phyloP scores from a whole-genome alignment of 345 rosid species.

The Aurinia saxatilis region DNA sequence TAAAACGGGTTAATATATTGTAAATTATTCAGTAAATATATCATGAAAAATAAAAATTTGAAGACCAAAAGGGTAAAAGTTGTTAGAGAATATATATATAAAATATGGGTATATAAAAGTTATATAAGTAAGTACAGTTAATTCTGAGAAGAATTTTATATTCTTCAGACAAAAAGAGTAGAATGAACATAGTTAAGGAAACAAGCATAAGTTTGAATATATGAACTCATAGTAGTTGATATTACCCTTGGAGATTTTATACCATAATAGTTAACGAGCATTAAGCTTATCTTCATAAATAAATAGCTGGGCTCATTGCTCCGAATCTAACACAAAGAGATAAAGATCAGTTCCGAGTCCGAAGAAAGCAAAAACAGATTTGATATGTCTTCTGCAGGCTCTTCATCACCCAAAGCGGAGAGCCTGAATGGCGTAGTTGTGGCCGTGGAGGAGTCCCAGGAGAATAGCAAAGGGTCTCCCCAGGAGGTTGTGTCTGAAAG shows the following conservation, averaged over 20 bases:
- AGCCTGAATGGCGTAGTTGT: not conserved
- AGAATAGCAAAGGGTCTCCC: constrained; percentile 1
- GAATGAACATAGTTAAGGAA: constrained; percentile 12
- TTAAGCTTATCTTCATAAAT: constrained; percentile 6
- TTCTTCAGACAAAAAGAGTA: not conserved
- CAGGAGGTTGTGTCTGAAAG: constrained; percentile 8
- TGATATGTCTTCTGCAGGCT: constrained; percentile 18
- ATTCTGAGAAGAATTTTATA: not conserved
- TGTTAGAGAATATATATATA: no score
- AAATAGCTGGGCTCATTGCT: constrained; percentile 14
- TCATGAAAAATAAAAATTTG: no score
- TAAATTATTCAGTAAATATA: no score
- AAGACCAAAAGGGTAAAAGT: no score
- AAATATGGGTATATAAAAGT: no score
- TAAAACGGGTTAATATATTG: no score
- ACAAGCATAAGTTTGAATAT: constrained; percentile 1
- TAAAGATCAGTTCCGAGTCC: constrained; percentile 11
- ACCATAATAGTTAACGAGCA: constrained; percentile 18
- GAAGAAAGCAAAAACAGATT: constrained; percentile 1
- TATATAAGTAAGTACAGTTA: no score
- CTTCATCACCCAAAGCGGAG: constrained; percentile 9
- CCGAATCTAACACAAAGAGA: constrained; percentile 17
- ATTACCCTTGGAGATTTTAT: constrained; percentile 8
- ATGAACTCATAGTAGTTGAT: constrained; percentile 5
- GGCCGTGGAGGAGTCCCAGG: not conserved